Conservation (phyloP, 495 filamentous ascomycete genomes). For the Talaromyces ruber region DNA sequence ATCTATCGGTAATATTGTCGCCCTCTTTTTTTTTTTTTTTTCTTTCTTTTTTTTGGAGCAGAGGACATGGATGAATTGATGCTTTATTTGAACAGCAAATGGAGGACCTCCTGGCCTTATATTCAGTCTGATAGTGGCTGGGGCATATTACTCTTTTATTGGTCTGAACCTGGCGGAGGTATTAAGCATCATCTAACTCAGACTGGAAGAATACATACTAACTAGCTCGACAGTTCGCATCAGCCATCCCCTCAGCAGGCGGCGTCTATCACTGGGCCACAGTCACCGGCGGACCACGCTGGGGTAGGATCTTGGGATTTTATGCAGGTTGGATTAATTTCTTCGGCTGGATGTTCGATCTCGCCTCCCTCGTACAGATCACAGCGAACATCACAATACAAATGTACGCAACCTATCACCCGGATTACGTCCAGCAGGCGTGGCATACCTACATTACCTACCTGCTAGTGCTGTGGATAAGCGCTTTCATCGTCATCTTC, state of each 20-base stretch:
- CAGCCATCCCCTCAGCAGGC: constrained; percentile 69
- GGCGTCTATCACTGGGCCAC: constrained; percentile 81
- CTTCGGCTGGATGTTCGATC: constrained; percentile 62
- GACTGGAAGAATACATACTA: constrained; percentile 14
- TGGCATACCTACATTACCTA: constrained; percentile 75
- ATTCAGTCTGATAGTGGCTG: constrained; percentile 33
- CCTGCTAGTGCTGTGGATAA: constrained; percentile 54
- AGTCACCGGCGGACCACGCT: constrained; percentile 52
- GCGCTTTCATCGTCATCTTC: constrained; percentile 54
- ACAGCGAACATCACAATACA: constrained; percentile 55
- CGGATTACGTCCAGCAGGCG: constrained; percentile 42
- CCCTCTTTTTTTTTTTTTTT: too few species aligned
- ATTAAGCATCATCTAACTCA: constrained; percentile 3
- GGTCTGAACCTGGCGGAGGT: constrained; percentile 35
- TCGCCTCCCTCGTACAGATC: constrained; percentile 57
- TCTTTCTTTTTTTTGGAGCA: too few species aligned
- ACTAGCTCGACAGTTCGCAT: constrained; percentile 57
- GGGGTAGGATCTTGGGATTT: constrained; percentile 55
- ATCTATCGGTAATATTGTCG: constrained; percentile 36
- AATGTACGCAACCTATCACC: constrained; percentile 60
- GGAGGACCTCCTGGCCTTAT: constrained; percentile 35
- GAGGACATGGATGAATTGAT: too few species aligned
- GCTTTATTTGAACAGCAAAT: constrained; percentile 23
- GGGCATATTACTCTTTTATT: constrained; percentile 33
- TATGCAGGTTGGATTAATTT: constrained; percentile 70